Conservation (phyloP, 2,329 filamentous ascomycete species). For the Colletotrichum orchidophilum region DNA sequence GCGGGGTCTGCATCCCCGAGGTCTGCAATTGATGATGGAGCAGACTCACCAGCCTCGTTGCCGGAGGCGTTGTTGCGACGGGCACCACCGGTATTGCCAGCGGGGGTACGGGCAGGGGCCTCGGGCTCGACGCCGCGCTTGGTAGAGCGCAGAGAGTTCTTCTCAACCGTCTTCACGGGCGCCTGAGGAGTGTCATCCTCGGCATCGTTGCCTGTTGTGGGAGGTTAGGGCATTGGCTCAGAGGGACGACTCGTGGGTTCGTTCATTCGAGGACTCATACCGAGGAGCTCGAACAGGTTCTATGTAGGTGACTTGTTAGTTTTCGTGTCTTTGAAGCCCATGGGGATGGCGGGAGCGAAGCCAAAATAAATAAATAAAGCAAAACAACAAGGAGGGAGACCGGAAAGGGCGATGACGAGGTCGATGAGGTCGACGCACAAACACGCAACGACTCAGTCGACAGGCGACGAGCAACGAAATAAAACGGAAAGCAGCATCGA, state of each 20-base stretch:
- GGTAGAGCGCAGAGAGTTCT: conserved; percentile 75
- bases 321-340: background rate
- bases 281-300: conserved; percentile 99
- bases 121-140: conserved; percentile 90
- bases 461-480: conserved; percentile 4
- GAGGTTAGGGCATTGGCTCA: conserved; percentile 31
- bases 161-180: conserved; percentile 90
- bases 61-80: conserved; percentile 71
- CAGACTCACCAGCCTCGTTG: conserved; percentile 85
- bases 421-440: conserved; percentile 4
- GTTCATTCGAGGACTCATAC: conserved; percentile 64
- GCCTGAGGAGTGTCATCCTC: conserved; percentile 78
- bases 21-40: conserved; percentile 6
- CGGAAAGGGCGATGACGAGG: background rate
- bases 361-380: background rate
- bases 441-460: background rate
- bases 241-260: conserved; percentile 33
- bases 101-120: conserved; percentile 62
- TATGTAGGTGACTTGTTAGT: conserved; percentile 47
- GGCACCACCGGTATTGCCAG: conserved; percentile 52
- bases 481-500: background rate
- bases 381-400: background rate
- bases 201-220: conserved; percentile 66
- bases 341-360: background rate
- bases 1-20: conserved; percentile 31